phyloP scores from a whole-genome alignment of 2,329 filamentous ascomycete species.

The Fonsecaea pugnacius region DNA sequence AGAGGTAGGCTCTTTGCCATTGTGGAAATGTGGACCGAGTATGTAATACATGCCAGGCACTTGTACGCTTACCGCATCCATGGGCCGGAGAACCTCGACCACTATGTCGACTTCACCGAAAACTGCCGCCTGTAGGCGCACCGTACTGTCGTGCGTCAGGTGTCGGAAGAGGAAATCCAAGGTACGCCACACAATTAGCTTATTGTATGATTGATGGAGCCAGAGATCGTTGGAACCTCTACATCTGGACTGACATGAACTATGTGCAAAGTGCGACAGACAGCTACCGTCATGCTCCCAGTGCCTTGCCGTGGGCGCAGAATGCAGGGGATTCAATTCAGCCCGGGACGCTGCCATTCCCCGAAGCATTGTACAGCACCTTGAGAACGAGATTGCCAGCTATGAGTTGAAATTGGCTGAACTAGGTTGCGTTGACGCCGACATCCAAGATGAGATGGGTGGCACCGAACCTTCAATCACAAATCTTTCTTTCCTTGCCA shows the following conservation, averaged over 20 bases:
- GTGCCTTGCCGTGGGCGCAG: not conserved
- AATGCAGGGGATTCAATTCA: constrained; percentile 10
- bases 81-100: constrained; percentile 10
- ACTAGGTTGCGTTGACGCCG: not conserved
- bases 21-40: not conserved
- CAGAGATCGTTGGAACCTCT: not conserved
- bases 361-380: constrained; percentile 17
- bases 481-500: constrained; percentile 7
- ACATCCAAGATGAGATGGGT: not conserved
- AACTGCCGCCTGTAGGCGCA: constrained; percentile 6
- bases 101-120: not conserved
- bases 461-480: not conserved
- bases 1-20: not conserved
- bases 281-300: constrained; percentile 6
- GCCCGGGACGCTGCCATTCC: constrained; percentile 12
- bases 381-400: constrained; percentile 13
- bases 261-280: constrained; percentile 10
- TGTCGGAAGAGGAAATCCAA: constrained; percentile 20
- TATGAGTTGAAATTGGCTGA: constrained; percentile 12
- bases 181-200: constrained; percentile 7
- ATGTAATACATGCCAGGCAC: not conserved
- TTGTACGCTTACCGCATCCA: not conserved
- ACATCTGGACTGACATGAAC: constrained; percentile 3
- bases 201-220: constrained; percentile 7
- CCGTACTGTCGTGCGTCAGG: constrained; percentile 15